Base-by-base conservation (phyloP, 331 rosid genomes). In the Quercus tomentella region DNA sequence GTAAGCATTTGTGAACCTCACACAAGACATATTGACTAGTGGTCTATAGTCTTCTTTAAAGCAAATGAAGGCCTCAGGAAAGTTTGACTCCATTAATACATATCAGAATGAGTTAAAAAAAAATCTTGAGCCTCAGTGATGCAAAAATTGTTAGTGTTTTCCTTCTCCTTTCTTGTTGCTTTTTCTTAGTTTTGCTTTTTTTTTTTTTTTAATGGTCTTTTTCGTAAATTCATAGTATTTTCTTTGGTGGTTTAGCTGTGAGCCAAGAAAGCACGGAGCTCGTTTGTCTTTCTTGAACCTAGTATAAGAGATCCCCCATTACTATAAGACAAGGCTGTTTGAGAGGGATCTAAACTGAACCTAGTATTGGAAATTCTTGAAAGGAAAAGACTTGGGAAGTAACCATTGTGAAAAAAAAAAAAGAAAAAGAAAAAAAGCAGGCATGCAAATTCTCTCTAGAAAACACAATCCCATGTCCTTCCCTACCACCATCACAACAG, bases 11-110 rank as follows among this genome's bases (percentile, higher is more conserved):
- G 56, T 43, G 79, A 72, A 76, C 70, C 83, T 77, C 70, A 82
- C 57, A 71, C 62, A 76, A 66, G 70, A 56, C 63, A 52, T 51
- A 56, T 76, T 65, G 45, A 41, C 57, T n/a, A 75, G 45, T 80
- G 84, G 76, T 54, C 76, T 61, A 52, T 21, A 6, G 30, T 60
- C 41, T 76, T 16, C 22, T 61, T 43, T 61, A 41, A 60, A 74
- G 76, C 63, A 61, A 77, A 43, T 41, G 82, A 80, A 82, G 87
- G 86, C 79, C 74, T 3, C 68, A 76, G 61, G 65, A 77, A 82
- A 82, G 86, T 72, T 79, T 77, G 81, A 73, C 85, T 55, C 72
- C 81, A 43, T 84, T 54, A 75, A 72, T 37, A 77, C 60, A 65
- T 56, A 23, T 49, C 72, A 67, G 72, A 49, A 67, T 35, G 52